phyloP scores from a whole-genome alignment of 192 early-diverging fungal species.

The Pilobolus umbonatus region DNA sequence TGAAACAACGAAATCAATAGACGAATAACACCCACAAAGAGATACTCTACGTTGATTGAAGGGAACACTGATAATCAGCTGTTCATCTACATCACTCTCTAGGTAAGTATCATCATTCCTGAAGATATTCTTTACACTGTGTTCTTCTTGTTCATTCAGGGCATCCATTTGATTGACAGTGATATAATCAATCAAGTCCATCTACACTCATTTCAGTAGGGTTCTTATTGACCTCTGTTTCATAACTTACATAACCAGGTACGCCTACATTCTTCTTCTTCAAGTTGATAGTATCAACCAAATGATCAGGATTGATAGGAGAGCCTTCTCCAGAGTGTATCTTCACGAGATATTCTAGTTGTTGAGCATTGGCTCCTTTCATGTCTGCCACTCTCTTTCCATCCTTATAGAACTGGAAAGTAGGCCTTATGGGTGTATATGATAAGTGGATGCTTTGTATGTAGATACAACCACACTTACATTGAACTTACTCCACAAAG shows the following conservation, averaged over 20 bases:
- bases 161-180: constrained; percentile 71
- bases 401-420: constrained; percentile 78
- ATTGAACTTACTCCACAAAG: constrained; percentile 39
- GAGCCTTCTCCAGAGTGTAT: constrained; percentile 50
- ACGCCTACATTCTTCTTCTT: constrained; percentile 34
- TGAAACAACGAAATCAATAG: background rate
- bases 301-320: background rate
- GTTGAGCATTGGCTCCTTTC: constrained; percentile 71
- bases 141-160: constrained; percentile 79
- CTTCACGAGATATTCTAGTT: constrained; percentile 65
- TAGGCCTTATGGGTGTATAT: constrained; percentile 57
- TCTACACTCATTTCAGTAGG: constrained; percentile 20
- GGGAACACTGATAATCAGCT: constrained; percentile 79
- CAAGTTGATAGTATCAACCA: no score
- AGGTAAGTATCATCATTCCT: constrained; percentile 62
- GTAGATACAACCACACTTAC: constrained; percentile 30
- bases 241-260: constrained; percentile 36
- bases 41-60: constrained; percentile 72
- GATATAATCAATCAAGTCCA: constrained; percentile 60
- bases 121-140: constrained; percentile 74
- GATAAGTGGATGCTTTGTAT: background rate
- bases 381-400: constrained; percentile 73
- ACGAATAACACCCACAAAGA: background rate
- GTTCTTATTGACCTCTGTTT: background rate
- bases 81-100: constrained; percentile 95